Conservation (phyloP, 345 rosid genomes). For the Reutealis trisperma region DNA sequence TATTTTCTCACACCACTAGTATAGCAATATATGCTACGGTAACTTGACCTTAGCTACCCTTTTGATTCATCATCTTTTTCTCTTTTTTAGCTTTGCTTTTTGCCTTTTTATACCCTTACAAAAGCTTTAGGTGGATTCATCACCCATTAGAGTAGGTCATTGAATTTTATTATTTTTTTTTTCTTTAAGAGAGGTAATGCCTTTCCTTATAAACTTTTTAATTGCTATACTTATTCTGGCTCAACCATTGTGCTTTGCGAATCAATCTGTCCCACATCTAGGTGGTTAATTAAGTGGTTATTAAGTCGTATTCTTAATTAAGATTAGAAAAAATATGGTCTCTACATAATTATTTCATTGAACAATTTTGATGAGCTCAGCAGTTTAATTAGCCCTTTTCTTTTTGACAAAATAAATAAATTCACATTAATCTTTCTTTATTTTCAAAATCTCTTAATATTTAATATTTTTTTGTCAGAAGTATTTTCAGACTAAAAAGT, state of each 20-base stretch:
- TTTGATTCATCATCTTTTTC: conserved; percentile 8
- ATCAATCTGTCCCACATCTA: conserved; percentile 14
- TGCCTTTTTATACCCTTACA: conserved; percentile 28
- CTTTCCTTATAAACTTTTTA: conserved; percentile 6
- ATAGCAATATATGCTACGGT: conserved; percentile 29
- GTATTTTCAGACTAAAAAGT: too few species aligned
- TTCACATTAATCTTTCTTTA: too few species aligned
- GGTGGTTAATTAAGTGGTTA: conserved; percentile 7
- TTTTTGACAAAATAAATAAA: neutral
- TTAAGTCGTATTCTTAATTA: neutral
- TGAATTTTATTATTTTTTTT: neutral
- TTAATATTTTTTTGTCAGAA: too few species aligned
- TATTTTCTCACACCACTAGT: conserved; percentile 13
- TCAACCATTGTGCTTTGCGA: conserved; percentile 13
- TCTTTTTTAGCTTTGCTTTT: conserved; percentile 20
- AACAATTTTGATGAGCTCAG: neutral
- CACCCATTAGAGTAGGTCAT: conserved; percentile 11
- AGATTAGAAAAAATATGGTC: neutral
- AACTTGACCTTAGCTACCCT: conserved; percentile 21
- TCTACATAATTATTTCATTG: neutral
- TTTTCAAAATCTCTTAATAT: too few species aligned
- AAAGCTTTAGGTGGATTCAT: conserved; percentile 25
- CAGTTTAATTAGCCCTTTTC: neutral
- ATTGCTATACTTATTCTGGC: conserved; percentile 22
- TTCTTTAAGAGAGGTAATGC: neutral